phyloP scores from a whole-genome alignment of 495 filamentous ascomycete species.

The Daldinia caldariorum region DNA sequence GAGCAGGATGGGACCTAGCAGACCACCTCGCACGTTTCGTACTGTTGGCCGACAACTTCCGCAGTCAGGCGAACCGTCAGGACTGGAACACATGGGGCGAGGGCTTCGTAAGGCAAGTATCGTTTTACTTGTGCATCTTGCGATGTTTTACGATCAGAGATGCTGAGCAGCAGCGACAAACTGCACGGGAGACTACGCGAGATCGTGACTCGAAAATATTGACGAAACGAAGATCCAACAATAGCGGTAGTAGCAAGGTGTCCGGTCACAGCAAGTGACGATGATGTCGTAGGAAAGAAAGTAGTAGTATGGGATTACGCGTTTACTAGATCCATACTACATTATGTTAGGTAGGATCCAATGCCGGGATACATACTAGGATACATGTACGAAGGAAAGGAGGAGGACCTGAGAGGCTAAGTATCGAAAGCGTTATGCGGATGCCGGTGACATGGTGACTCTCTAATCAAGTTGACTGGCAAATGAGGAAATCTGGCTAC shows the following conservation, averaged over 20 bases:
- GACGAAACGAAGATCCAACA: slow-evolving; percentile 13
- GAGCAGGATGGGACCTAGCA: slow-evolving; percentile 37
- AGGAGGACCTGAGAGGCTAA: background rate
- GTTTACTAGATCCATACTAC: background rate
- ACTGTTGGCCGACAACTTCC: slow-evolving; percentile 37
- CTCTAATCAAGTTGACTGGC: slow-evolving; percentile 1
- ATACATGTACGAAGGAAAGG: background rate
- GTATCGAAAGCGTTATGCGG: background rate
- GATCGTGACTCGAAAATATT: background rate
- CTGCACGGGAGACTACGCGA: slow-evolving; percentile 8
- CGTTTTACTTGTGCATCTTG: slow-evolving; percentile 42
- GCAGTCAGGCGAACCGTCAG: slow-evolving; percentile 27
- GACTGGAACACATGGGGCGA: slow-evolving; percentile 35
- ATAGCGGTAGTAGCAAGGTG: slow-evolving; percentile 18
- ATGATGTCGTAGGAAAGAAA: background rate
- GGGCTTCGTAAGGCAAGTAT: slow-evolving; percentile 30
- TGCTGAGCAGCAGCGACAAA: slow-evolving; percentile 33
- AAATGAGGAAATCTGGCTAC: slow-evolving; percentile 10
- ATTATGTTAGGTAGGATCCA: no score
- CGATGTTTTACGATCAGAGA: slow-evolving; percentile 39
- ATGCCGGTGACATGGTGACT: slow-evolving; percentile 3
- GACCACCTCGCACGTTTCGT: slow-evolving; percentile 43
- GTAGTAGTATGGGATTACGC: background rate
- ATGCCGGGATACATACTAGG: no score
- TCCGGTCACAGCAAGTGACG: slow-evolving; percentile 20